phyloP scores from a whole-genome alignment of 1,284 basidiomycete species.

The Sphaerobolus stellatus region DNA sequence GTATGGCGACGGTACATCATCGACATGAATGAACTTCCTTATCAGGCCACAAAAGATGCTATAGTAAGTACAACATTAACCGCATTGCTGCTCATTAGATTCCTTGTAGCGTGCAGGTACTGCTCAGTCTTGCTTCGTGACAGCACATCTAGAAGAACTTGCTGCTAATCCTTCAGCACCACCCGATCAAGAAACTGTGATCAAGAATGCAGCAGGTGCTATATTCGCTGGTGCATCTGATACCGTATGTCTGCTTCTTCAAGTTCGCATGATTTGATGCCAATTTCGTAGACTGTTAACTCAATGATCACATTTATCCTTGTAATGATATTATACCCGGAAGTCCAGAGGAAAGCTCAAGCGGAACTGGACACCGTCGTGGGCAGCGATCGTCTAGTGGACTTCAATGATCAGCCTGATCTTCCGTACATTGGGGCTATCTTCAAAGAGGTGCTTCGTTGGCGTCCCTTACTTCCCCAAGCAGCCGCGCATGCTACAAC shows the following conservation, averaged over 20 bases:
- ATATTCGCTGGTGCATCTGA: not conserved
- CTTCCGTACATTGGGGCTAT: conserved; percentile 24
- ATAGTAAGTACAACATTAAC: too few species aligned
- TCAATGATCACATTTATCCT: conserved; percentile 21
- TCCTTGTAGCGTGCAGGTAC: too few species aligned
- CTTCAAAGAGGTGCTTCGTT: conserved; percentile 24
- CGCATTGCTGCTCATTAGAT: too few species aligned
- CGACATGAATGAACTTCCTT: too few species aligned
- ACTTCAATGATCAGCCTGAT: not conserved
- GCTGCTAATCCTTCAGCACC: not conserved
- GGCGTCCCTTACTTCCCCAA: too few species aligned
- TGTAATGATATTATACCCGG: conserved; percentile 23
- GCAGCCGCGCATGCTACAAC: conserved; percentile 15
- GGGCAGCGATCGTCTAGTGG: conserved; percentile 16
- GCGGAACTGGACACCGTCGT: too few species aligned
- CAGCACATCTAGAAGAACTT: too few species aligned
- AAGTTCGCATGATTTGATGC: not conserved
- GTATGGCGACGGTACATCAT: too few species aligned
- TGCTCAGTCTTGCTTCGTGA: too few species aligned
- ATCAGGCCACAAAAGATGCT: too few species aligned
- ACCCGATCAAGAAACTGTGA: not conserved
- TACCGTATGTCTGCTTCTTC: not conserved
- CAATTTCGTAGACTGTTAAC: conserved; percentile 14
- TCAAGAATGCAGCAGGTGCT: not conserved
- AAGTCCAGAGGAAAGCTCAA: too few species aligned